phyloP scores from a whole-genome alignment of 805 yeast genomes.

The Wickerhamiella parazyma region DNA sequence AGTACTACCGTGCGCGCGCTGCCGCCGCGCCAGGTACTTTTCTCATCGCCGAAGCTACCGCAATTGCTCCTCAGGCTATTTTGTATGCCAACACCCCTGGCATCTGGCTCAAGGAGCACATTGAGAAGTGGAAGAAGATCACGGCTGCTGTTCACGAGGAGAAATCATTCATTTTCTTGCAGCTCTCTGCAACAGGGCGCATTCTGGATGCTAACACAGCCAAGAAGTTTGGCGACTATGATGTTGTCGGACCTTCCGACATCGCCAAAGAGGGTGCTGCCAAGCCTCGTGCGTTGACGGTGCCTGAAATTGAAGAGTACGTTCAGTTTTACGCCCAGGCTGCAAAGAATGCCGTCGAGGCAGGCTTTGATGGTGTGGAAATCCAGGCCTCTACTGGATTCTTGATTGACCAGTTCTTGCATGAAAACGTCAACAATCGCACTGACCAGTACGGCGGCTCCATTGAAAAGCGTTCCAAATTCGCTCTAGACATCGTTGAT shows the following conservation, averaged over 20 bases:
- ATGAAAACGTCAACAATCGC: constrained; percentile 36
- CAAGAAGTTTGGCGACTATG: constrained; percentile 21
- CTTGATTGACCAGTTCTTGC: constrained; percentile 36
- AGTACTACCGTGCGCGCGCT: constrained; percentile 47
- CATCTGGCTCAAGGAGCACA: constrained; percentile 23
- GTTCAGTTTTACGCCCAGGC: constrained; percentile 33
- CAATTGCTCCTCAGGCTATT: constrained; percentile 32
- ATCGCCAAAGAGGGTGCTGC: constrained; percentile 13
- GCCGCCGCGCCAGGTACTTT: constrained; percentile 39
- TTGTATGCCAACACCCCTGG: constrained; percentile 25
- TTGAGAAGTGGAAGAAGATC: constrained; percentile 27
- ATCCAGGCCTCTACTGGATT: constrained; percentile 57
- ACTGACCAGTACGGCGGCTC: constrained; percentile 53
- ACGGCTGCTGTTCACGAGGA: constrained; percentile 34
- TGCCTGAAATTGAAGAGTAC: constrained; percentile 31
- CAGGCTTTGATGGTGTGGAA: constrained; percentile 53
- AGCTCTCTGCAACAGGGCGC: constrained; percentile 38
- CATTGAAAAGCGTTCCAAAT: constrained; percentile 42
- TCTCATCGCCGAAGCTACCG: constrained; percentile 45
- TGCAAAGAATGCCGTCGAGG: constrained; percentile 38
- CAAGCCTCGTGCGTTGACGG: constrained; percentile 25
- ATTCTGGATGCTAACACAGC: constrained; percentile 30
- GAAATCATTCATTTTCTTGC: constrained; percentile 29
- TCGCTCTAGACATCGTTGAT: constrained; percentile 36
- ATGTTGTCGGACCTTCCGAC: constrained; percentile 32